Base-by-base conservation (phyloP, 192 early-diverging fungal species). In the Linnemannia schmuckeri region DNA sequence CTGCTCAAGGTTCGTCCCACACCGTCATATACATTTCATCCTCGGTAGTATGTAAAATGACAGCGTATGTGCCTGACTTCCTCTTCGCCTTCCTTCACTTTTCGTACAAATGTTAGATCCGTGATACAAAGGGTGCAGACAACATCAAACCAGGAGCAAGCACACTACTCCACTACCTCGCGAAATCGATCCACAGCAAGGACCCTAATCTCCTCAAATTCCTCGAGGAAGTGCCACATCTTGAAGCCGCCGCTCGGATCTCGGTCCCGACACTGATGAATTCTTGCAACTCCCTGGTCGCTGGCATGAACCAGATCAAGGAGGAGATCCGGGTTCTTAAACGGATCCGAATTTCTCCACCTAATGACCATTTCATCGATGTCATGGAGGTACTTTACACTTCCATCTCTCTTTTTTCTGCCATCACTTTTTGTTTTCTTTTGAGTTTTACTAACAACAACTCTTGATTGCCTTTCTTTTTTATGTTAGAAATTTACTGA, bases 131-230 rank as follows among this genome's bases (percentile, higher is more conserved):
- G 71, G 91, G 90, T 15, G 83, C 85, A 38, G 91, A 89, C 30
- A 86, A 88, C 24, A 81, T 81, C 33, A 76, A 87, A 6, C 89
- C 88, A 40, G 92, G 90, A 3, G 74, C 86, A 27, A 82, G 83
- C 22, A 93, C 92, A 20, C 76, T 93, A 12, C 80, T 93, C 18
- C 92, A 93, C 75, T 93, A 93, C 66, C 75, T 93, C 27, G 91
- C 88, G 1, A 83, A 88, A 68, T 81, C 90, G 18, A 63, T 93
- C 35, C 79, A 89, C 52, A 79, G 82, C 46, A 88, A 87, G 13
- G 89, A 89, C 20, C 88, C 88, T 10, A 84, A 77, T 57, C 71
- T 90, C 1, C 46, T 92, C 54, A 81, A 88, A 30, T 93, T 93
- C 72, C 75, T 88, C 72, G 89, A 93, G 18, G 92, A 93, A 35